Evolutionary conservation across 1,284 basidiomycete genomes (phyloP).

Genomic region (Termitomyces sp.): DNA sequence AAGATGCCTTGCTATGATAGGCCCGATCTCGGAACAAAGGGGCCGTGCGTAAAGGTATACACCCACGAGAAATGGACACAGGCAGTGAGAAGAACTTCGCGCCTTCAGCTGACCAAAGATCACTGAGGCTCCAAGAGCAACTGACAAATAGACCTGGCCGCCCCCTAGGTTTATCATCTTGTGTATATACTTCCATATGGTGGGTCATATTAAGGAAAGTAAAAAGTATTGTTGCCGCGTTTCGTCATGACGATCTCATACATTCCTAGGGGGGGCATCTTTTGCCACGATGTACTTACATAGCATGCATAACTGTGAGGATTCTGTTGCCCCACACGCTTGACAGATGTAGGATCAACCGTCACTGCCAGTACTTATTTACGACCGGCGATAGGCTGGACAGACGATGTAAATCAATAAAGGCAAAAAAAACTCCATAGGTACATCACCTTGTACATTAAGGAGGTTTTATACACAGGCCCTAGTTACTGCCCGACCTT

Average conservation of each 20-base stretch:
- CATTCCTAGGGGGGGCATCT: background rate
- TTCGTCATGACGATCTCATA: background rate
- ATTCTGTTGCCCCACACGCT: background rate
- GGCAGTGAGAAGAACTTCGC: background rate
- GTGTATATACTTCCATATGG: background rate
- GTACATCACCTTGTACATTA: background rate
- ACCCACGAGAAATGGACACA: background rate
- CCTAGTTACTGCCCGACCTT: background rate
- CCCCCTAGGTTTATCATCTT: background rate
- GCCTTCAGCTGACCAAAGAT: background rate
- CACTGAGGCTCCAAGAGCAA: background rate
- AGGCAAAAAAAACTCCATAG: background rate
- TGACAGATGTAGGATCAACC: conserved; percentile 4
- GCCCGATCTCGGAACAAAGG: background rate
- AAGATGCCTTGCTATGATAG: background rate
- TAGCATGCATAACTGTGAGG: background rate
- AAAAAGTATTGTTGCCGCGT: background rate
- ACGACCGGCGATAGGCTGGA: background rate
- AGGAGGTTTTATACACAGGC: background rate
- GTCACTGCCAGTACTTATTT: background rate
- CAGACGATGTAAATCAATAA: background rate
- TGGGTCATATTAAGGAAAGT: background rate
- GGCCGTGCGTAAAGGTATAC: background rate
- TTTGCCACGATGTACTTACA: background rate
- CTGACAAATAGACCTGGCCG: background rate